Percentiles rank a stretch among this genome's conserved stretches.
Evolutionary conservation across 306 rosid genomes (phyloP).

Genomic region (Prunus mongolica): DNA sequence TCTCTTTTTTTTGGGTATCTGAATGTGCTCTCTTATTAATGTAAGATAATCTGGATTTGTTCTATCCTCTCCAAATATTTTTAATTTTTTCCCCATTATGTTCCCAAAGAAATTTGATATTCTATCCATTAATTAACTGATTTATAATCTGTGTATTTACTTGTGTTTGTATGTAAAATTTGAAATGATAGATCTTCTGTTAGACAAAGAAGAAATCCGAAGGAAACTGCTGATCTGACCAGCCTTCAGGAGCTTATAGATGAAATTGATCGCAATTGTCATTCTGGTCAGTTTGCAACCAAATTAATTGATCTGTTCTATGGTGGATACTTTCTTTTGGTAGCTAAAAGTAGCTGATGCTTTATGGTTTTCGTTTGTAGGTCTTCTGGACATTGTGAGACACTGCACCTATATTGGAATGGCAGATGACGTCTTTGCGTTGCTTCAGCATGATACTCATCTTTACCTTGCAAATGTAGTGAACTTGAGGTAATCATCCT

Average conservation of each 20-base stretch:
- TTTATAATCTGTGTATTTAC: neutral
- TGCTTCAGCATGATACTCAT: constrained; percentile 89
- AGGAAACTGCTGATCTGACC: constrained; percentile 66
- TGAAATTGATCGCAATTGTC: constrained; percentile 59
- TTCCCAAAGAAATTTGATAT: neutral
- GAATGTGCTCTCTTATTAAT: neutral
- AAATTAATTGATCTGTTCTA: neutral
- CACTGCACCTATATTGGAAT: constrained; percentile 88
- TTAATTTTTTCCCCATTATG: neutral
- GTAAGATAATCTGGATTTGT: neutral
- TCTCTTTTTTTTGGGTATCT: neutral
- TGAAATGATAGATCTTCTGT: constrained; percentile 56
- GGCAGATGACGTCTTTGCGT: constrained; percentile 83
- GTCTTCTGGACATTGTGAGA: constrained; percentile 72
- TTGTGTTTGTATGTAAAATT: constrained; percentile 7
- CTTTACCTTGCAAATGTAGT: constrained; percentile 91
- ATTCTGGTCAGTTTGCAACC: constrained; percentile 48
- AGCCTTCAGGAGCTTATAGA: constrained; percentile 75
- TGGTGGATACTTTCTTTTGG: constrained; percentile 6
- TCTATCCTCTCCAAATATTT: neutral
- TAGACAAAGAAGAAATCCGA: constrained; percentile 87
- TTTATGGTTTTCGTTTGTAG: constrained; percentile 37
- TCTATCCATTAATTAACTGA: neutral
- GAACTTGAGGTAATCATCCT: constrained; percentile 61
- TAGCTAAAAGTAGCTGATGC: constrained; percentile 17